Evolutionary conservation across 1,139 yeast genomes (phyloP).

Genomic region (Blastobotrys apis): DNA sequence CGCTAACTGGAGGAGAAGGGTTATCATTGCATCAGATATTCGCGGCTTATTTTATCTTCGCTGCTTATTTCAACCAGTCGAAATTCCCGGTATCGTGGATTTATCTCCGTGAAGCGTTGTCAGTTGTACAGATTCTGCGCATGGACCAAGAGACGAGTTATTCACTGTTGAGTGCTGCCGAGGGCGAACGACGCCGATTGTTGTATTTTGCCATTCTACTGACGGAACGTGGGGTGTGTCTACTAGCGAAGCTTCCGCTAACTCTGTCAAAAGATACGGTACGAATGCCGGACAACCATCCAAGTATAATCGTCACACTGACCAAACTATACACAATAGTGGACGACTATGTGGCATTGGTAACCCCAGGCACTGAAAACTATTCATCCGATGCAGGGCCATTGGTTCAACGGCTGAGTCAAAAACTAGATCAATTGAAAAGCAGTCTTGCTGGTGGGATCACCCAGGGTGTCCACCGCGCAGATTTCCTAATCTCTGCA

Average conservation of each 20-base stretch:
- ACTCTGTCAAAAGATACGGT: slow-evolving; percentile 12
- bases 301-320: slow-evolving; percentile 1
- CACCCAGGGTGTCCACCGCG: slow-evolving; percentile 17
- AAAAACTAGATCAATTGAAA: slow-evolving; percentile 10
- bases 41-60: slow-evolving; percentile 16
- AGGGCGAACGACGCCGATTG: slow-evolving; percentile 11
- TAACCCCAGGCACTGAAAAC: neutral
- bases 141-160: slow-evolving; percentile 19
- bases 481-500: slow-evolving; percentile 19
- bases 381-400: neutral
- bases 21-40: slow-evolving; percentile 12
- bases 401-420: slow-evolving; percentile 3
- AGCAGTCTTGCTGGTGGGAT: slow-evolving; percentile 8
- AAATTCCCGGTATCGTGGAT: slow-evolving; percentile 15
- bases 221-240: slow-evolving; percentile 20
- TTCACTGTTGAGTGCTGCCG: slow-evolving; percentile 7
- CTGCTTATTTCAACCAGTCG: slow-evolving; percentile 15
- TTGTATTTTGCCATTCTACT: slow-evolving; percentile 17
- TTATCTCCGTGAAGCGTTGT: slow-evolving; percentile 18
- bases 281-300: neutral
- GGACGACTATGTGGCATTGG: slow-evolving; percentile 14
- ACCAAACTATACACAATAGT: slow-evolving; percentile 18
- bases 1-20: slow-evolving; percentile 4
- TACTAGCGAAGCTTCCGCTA: slow-evolving; percentile 17
- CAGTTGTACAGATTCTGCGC: slow-evolving; percentile 19